A percentile compares a stretch with the other conserved stretches of the same genome.
phyloP scores from a whole-genome alignment of 2,329 filamentous ascomycete species.

The Coniochaeta sp. region DNA sequence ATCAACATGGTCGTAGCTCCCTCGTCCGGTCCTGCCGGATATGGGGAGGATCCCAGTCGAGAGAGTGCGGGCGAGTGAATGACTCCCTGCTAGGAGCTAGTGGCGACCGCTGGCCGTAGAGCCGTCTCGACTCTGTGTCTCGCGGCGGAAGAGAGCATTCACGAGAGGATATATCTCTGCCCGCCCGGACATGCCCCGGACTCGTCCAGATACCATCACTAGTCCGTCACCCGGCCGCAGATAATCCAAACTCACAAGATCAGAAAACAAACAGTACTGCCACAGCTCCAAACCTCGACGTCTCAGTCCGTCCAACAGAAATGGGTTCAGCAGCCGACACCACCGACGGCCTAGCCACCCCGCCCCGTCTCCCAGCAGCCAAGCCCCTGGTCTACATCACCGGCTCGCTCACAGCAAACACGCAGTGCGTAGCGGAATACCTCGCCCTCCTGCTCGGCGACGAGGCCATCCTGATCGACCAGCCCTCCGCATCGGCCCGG shows the following conservation, averaged over 20 bases:
- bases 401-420: conserved; percentile 24
- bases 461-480: conserved; percentile 19
- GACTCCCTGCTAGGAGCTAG: neutral
- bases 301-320: neutral
- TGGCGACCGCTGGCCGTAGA: no score
- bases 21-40: neutral
- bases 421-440: conserved; percentile 22
- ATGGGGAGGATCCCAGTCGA: neutral
- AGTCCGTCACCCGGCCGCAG: neutral
- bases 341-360: conserved; percentile 6
- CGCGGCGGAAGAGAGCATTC: neutral
- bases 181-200: neutral
- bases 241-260: neutral
- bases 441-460: conserved; percentile 20
- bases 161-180: neutral
- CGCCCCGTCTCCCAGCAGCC: conserved; percentile 7
- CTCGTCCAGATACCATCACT: neutral
- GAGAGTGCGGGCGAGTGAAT: neutral
- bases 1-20: neutral
- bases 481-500: neutral
- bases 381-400: conserved; percentile 24
- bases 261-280: neutral
- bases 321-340: neutral
- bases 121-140: no score
- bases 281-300: neutral